Base-by-base conservation (phyloP, 129 eudicot genomes). In the Flaveria ramosissima region DNA sequence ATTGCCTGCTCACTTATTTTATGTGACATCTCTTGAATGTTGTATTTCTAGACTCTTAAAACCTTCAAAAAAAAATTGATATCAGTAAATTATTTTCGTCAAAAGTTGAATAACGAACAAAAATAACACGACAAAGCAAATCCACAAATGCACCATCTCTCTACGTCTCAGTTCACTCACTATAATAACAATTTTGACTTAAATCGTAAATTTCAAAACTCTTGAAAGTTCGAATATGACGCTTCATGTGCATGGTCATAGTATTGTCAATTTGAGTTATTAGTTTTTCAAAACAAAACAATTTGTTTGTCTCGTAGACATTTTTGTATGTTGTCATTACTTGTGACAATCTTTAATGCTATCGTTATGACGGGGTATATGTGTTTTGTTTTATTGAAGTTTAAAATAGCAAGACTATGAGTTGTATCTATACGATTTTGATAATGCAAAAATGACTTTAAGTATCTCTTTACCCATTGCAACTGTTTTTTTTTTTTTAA, bases 221-320 rank as follows among this genome's bases (percentile, higher is more conserved):
- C 16, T 39, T 24, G 10, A 65, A 53, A 7, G 13, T 45, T 53
- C 3, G 59, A 80, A 73, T 46, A 69, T 59, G 62, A 73, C 46
- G 47, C 45, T 32, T 46, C 84, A 80, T 80, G 84, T 80, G 84
- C 71, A 67, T 53, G 48, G 52, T 43, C 30, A 48, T 79, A 12
- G 83, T 62, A 13, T 63, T 23, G 83, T 72, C 83, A 63, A 79
- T 72, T 36, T 72, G 20, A 24, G 78, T 72, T 51, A 51, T 53
- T 23, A 19, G 50, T 51, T 72, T 79, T 64, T 45, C 9, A 72
- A 24, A 71, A 63, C 60, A 19, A 61, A 59, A 70, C 24, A 70
- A 70, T 9, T 26, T 43, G 1, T 50, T 78, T 70, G 4, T 70
- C 21, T 43, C 46, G 30, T 68, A 48, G 20, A 55, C 20, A 62